Conservation (phyloP, 306 rosid genomes). For the Lagenaria siceraria region DNA sequence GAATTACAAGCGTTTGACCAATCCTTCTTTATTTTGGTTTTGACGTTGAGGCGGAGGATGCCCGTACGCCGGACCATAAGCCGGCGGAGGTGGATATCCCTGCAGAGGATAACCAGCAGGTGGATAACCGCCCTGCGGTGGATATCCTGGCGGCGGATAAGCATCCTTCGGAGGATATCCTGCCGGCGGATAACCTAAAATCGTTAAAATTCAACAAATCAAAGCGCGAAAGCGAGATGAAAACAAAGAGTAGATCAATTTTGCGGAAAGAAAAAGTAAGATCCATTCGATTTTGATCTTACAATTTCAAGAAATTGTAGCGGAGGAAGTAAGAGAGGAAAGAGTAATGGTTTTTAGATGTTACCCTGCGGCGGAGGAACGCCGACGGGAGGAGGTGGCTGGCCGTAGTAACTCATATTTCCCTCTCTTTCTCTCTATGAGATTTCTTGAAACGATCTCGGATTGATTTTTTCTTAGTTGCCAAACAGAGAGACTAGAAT, state of each 20-base stretch:
- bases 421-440: not conserved
- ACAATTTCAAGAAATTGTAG: not conserved
- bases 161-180: constrained; percentile 72
- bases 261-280: not conserved
- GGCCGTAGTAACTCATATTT: constrained; percentile 70
- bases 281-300: not conserved
- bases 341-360: not conserved
- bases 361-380: constrained; percentile 90
- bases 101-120: constrained; percentile 36
- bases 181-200: constrained; percentile 65
- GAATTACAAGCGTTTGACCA: constrained; percentile 65
- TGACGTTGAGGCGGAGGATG: constrained; percentile 61
- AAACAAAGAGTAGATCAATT: not conserved
- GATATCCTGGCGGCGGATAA: constrained; percentile 61
- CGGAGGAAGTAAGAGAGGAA: too few relatives aligned
- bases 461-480: not conserved
- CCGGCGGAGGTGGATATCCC: constrained; percentile 48
- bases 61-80: constrained; percentile 67
- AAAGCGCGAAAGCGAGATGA: not conserved
- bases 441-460: constrained; percentile 3
- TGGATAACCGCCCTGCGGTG: constrained; percentile 52
- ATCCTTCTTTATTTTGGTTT: constrained; percentile 21
- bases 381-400: constrained; percentile 85
- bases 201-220: not conserved
- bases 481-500: not conserved